These are phyloP conservation scores for Puccinia sorghi DNA, from an alignment of 1,284 basidiomycete genomes.

Conservation along the genomic window DNA sequence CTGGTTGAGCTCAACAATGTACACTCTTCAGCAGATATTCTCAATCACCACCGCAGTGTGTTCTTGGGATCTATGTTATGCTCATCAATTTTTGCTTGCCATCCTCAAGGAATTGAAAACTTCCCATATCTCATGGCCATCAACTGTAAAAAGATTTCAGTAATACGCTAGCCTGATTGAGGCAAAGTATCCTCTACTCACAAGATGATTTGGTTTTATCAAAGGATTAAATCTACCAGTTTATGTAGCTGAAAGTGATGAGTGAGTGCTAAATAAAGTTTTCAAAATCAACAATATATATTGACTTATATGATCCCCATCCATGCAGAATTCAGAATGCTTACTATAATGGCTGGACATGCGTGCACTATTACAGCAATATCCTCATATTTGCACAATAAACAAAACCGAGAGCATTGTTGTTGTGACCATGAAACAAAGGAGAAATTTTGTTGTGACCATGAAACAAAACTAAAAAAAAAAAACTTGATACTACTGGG, in stretches of 20 bases:
- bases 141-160: background rate
- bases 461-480: too few relatives aligned
- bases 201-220: background rate
- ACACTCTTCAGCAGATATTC: background rate
- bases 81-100: background rate
- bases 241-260: background rate
- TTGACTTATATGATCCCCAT: background rate
- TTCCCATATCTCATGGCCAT: background rate
- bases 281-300: background rate
- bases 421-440: too few relatives aligned
- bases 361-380: background rate
- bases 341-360: background rate
- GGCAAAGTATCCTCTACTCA: background rate
- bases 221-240: background rate
- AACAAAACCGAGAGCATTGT: background rate
- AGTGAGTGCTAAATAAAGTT: conserved; percentile 18
- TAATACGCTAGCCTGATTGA: background rate
- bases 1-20: conserved; percentile 1
- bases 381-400: background rate
- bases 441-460: too few relatives aligned
- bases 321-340: background rate
- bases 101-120: background rate
- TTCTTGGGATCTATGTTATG: background rate
- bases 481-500: too few relatives aligned
- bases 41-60: background rate